Evolutionary conservation across 176 grass and related monocot genomes (phyloP).

Genomic region (Triticum timopheevii): DNA sequence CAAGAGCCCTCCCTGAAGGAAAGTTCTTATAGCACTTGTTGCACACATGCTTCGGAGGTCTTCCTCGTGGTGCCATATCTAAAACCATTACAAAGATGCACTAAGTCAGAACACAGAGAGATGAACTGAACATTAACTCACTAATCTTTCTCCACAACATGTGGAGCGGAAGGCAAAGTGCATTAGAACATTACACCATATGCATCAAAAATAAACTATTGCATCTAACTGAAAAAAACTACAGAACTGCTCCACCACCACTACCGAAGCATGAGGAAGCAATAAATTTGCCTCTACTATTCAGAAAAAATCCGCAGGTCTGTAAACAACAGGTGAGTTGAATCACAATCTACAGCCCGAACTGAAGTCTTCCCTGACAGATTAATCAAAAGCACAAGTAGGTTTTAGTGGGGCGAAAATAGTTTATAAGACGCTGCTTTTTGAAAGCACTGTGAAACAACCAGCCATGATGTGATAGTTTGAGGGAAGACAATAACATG

Average conservation of each 20-base stretch:
- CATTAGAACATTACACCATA: neutral
- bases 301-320: neutral
- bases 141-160: neutral
- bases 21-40: constrained; percentile 40
- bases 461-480: neutral
- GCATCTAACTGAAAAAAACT: neutral
- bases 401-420: neutral
- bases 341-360: neutral
- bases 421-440: neutral
- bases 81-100: constrained; percentile 4
- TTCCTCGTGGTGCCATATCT: constrained; percentile 27
- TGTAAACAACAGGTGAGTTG: neutral
- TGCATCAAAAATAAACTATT: neutral
- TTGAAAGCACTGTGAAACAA: neutral
- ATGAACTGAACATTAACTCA: constrained; percentile 12
- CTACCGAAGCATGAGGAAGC: neutral
- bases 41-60: constrained; percentile 36
- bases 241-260: neutral
- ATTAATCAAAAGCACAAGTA: neutral
- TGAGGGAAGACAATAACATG: neutral
- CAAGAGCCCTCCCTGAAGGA: constrained; percentile 43
- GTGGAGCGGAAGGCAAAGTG: neutral
- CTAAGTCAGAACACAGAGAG: neutral
- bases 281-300: neutral
- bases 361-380: neutral